Base-by-base conservation (phyloP, 2,329 filamentous ascomycete genomes). In the Cladosporium sphaerospermum region DNA sequence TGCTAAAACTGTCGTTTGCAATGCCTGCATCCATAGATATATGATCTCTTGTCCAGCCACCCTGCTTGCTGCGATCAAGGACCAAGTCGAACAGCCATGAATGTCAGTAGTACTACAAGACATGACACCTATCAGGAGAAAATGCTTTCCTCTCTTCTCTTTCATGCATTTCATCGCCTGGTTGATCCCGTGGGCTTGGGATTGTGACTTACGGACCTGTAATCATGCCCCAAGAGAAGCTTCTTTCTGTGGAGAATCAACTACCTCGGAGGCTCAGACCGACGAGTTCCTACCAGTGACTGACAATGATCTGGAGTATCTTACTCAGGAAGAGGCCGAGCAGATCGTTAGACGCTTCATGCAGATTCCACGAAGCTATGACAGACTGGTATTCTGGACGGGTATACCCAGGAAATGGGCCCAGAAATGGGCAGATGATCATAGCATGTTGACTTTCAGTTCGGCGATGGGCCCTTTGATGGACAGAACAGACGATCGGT, bases 401-500 rank as follows among this genome's bases (percentile, higher is more conserved):
- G 45, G 45, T 28, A 19, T 48, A 28, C 45, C 45, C n/a, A 48
- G 45, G 37, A 36, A 48, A 14, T 48, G 45, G 45, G 45, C 41
- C 1, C 45, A 48, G 45, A 34, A 33, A 41, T 41, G 45, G 45
- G 45, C 45, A 37, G 45, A 48, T 8, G 34, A 48, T 3, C 45
- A 48, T 33, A 9, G 19, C 33, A 48, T 48, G 45, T 16, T 39
- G 19, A 48, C 45, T 13, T 9, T 48, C 13, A 48, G 4, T 8
- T 48, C 45, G 33, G 45, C 45, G 33, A 48, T 48, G 34, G 45
- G 45, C 18, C 45, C 45, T 16, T 16, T 48, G 34, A 48, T 48
- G 45, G 28, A 48, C 14, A 2, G 13, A 18, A 31, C 9, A 9
- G 23, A 48, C 13, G 4, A 9, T 10, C 45, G 36, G 2, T 48